Base-by-base conservation (phyloP, 1,284 basidiomycete species). In the Cryptococcus maquisensis region DNA sequence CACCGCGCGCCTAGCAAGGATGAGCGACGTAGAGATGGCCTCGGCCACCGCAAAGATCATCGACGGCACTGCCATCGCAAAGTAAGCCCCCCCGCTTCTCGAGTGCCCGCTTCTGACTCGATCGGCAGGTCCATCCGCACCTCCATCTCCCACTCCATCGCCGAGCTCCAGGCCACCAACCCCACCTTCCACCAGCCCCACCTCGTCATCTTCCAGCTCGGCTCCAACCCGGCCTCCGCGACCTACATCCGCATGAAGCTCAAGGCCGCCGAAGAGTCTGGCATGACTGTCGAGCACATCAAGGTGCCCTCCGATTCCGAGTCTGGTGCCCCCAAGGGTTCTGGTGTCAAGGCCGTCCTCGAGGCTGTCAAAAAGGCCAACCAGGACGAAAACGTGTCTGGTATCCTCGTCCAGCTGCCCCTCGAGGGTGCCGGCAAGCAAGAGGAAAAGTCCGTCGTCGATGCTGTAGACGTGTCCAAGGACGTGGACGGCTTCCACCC, bases 401-500 rank as follows among this genome's bases (percentile, higher is more conserved):
- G 95, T 48, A 86, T 99, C 52, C 83, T 99, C 49, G 95, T 99
- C 9, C 96, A 99, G 77, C 85, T 99, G n/a, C 96, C 96, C 41
- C 84, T 99, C 3, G 82, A 87, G 43, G 88, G 95, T 64, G 85
- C 98, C 57, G 82, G 82, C 49, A 77, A 87, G 18, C 89, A 90
- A 28, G 92, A 86, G 32, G 95, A 98, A 76, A 86, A 94, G 59
- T 81, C 82, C 26, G 88, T 99, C 52, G 96, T 94, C 40, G 95
- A 98, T 77, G 86, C 90, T n/a, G 85, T 99, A 63, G 87, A 85
- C 60, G 91, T 93, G 15, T 82, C 86, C 72, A 99, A 99, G 79
- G 96, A 99, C 68, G 89, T 98, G 56, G 96, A 99, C 77, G 96
- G 95, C 49, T 99, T 99, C 82, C 93, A 98, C 79, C 92, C 95